A percentile compares a stretch with the other conserved stretches of the same genome.
phyloP scores from a whole-genome alignment of 75 land plant genomes.

The Pseudotsuga menziesii region DNA sequence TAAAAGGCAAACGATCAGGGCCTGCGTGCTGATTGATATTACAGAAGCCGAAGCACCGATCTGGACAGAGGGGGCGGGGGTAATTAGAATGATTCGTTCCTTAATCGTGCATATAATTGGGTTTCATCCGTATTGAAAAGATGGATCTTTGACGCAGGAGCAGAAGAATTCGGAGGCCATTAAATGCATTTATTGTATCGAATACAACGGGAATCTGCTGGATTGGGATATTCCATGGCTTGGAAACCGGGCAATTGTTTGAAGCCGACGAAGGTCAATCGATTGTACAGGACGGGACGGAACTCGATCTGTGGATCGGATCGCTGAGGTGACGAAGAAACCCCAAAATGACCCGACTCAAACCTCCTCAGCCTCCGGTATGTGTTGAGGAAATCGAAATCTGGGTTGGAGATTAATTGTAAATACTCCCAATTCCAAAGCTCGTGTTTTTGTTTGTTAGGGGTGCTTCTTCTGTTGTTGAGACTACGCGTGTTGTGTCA shows the following conservation, averaged over 20 bases:
- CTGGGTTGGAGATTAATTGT: no score
- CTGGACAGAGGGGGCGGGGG: neutral
- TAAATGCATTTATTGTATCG: neutral
- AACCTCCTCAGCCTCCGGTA: no score
- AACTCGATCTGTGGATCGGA: no score
- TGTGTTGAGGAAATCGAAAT: no score
- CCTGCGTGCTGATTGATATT: neutral
- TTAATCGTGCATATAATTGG: neutral
- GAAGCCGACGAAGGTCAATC: no score
- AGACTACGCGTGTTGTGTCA: no score
- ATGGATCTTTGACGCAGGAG: neutral
- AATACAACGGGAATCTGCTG: neutral
- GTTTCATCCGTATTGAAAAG: conserved; percentile 10
- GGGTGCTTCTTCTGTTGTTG: no score
- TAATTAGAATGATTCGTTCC: neutral
- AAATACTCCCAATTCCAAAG: no score
- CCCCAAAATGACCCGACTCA: no score
- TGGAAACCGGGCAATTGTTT: neutral
- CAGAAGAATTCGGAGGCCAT: neutral
- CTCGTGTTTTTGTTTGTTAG: no score
- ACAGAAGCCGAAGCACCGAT: neutral
- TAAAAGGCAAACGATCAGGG: neutral
- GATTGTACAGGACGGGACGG: no score
- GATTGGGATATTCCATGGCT: neutral
- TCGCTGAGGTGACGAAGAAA: no score